Evolutionary conservation across 805 yeast genomes (phyloP), one percentile per base, ranked within the genome.

Genomic region (Kazachstania martiniae): DNA sequence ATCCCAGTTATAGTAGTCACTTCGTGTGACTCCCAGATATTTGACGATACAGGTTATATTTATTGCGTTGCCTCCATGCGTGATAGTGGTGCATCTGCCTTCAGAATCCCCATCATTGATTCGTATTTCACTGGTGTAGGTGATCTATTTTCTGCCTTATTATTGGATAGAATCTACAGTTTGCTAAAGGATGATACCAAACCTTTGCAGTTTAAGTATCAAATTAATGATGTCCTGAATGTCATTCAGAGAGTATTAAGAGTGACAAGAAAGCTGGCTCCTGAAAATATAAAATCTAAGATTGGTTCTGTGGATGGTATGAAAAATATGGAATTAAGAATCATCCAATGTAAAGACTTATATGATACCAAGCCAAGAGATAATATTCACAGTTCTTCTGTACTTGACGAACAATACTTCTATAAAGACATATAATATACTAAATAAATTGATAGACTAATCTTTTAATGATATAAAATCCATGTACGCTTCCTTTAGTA

Each of bases 71-170:
- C 70, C 8, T 69, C 74, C 1, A 47, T 66, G 4, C 33, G 36
- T 6, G 50, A 35, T 14, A 23, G 35, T 18, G 32, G 29, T 13
- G 48, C 59, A 1, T 39, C 53, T 24, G 47, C 51, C 12, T 46
- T 38, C 45, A 65, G 66, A 41, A 66, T 80, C 10, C 79, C 82
- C 2, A 62, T 66, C 22, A 70, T 84, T 26, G 73, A 77, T 34
- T 77, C 89, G 4, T 85, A 89, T 53, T 89, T 87, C 58, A 84
- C 95, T 0, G 97, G 97, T 2, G 94, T 91, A 0, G 97, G 97
- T 5, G 97, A 87, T 48, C 57, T 87, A 26, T 87, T 89, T 46
- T 77, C 94, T 0, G 89, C 94, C 0, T 54, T 87, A 25, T 53
- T 86, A 21, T 44, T 83, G 5, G 93, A 80, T 53, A 68, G 82